Evolutionary conservation across 2,329 filamentous ascomycete genomes (phyloP).

Genomic region (Nothophoma quercina): DNA sequence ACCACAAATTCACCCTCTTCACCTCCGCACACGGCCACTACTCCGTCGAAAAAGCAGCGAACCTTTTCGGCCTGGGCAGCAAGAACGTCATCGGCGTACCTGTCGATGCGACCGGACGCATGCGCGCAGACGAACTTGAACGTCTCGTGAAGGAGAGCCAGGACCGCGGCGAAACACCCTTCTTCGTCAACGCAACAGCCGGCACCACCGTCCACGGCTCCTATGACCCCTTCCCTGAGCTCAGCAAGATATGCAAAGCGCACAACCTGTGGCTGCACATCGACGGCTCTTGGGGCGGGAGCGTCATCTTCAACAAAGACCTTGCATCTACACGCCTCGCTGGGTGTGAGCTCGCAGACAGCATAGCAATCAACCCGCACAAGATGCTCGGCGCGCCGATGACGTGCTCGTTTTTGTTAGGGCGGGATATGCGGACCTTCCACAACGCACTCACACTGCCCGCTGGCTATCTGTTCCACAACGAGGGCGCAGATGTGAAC

Average conservation of each 20-base stretch:
- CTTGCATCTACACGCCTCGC: conserved; percentile 68
- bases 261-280: conserved; percentile 90
- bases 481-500: conserved; percentile 33
- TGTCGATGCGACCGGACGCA: conserved; percentile 75
- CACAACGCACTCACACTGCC: conserved; percentile 84
- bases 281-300: conserved; percentile 90
- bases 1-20: conserved; percentile 77
- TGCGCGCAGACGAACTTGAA: conserved; percentile 72
- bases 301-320: conserved; percentile 73
- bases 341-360: conserved; percentile 78
- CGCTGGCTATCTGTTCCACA: conserved; percentile 74
- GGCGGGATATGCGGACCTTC: conserved; percentile 77
- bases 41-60: conserved; percentile 92
- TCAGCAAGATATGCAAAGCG: conserved; percentile 73
- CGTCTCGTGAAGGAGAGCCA: conserved; percentile 68
- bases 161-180: conserved; percentile 75
- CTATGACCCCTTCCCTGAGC: conserved; percentile 78
- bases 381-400: conserved; percentile 95
- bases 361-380: conserved; percentile 89
- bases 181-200: conserved; percentile 95
- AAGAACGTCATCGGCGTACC: conserved; percentile 75
- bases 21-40: conserved; percentile 93
- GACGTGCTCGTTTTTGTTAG: conserved; percentile 89
- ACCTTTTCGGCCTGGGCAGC: conserved; percentile 84
- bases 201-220: conserved; percentile 93